A percentile compares a stretch with the other conserved stretches of the same genome.
These are phyloP conservation scores for Talaromyces trachyspermus DNA, from an alignment of 495 filamentous ascomycete species.

Conservation along the genomic window DNA sequence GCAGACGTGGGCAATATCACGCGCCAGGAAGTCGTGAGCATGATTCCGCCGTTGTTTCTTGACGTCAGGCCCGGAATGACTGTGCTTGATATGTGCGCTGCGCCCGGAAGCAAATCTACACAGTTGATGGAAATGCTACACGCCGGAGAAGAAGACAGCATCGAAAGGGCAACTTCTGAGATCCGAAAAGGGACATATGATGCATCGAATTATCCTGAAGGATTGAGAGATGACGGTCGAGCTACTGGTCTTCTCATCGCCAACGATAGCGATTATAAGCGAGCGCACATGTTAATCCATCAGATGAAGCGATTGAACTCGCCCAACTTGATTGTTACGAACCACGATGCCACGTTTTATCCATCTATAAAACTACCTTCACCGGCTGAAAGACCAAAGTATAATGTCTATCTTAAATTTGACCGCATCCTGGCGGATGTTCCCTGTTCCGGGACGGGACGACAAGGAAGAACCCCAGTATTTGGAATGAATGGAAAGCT, in stretches of 20 bases:
- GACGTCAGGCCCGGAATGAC: constrained; percentile 85
- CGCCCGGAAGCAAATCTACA: constrained; percentile 91
- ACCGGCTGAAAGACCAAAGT: constrained; percentile 38
- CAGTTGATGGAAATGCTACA: constrained; percentile 94
- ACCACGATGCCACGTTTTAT: constrained; percentile 95
- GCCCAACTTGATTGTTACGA: constrained; percentile 93
- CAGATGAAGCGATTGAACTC: constrained; percentile 95
- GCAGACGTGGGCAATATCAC: constrained; percentile 95
- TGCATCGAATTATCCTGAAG: constrained; percentile 38
- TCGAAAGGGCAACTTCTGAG: constrained; percentile 51
- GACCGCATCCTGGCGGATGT: constrained; percentile 95
- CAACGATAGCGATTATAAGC: constrained; percentile 92
- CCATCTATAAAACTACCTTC: constrained; percentile 71
- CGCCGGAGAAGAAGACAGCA: constrained; percentile 76
- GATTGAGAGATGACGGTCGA: constrained; percentile 71
- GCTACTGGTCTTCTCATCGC: constrained; percentile 87
- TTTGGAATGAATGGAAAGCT: constrained; percentile 93
- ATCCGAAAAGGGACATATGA: constrained; percentile 42
- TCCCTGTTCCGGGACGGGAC: constrained; percentile 97
- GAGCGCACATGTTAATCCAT: constrained; percentile 92
- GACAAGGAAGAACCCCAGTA: constrained; percentile 75
- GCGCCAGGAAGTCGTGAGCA: constrained; percentile 93
- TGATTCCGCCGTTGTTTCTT: constrained; percentile 95
- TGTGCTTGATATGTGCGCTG: constrained; percentile 91
- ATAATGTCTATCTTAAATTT: constrained; percentile 81